Conservation (phyloP, 2,329 filamentous ascomycete genomes). For the Stromatinia cepivora region DNA sequence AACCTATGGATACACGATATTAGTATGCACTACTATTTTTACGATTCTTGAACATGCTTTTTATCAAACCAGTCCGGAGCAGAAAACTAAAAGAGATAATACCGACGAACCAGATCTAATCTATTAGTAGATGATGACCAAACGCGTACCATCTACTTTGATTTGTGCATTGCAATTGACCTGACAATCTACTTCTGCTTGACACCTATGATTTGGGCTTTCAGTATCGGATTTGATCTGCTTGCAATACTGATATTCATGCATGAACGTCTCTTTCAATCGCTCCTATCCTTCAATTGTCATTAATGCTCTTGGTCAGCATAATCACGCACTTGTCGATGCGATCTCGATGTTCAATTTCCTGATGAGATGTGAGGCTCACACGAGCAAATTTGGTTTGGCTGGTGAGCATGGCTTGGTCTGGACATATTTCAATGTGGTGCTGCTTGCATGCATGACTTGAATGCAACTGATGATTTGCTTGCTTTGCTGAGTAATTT, state of each 20-base stretch:
- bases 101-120: conserved; percentile 4
- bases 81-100: conserved; percentile 10
- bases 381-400: conserved; percentile 1
- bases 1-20: conserved; percentile 22
- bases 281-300: conserved; percentile 6
- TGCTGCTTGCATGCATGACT: conserved; percentile 17
- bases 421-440: conserved; percentile 5
- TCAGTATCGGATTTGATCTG: conserved; percentile 12
- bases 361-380: conserved; percentile 7
- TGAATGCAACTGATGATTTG: conserved; percentile 14
- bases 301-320: conserved; percentile 5
- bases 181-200: conserved; percentile 16
- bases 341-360: not conserved
- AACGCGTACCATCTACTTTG: conserved; percentile 11
- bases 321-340: not conserved
- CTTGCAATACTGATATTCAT: conserved; percentile 21
- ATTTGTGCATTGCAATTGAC: conserved; percentile 19
- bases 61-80: conserved; percentile 4
- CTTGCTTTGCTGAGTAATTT: conserved; percentile 17
- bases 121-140: conserved; percentile 20
- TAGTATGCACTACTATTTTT: conserved; percentile 20
- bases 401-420: conserved; percentile 13
- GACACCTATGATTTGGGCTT: conserved; percentile 17
- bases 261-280: conserved; percentile 7
- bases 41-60: conserved; percentile 18